phyloP scores from a whole-genome alignment of 805 yeast genomes.

The Candida yuanshanica region DNA sequence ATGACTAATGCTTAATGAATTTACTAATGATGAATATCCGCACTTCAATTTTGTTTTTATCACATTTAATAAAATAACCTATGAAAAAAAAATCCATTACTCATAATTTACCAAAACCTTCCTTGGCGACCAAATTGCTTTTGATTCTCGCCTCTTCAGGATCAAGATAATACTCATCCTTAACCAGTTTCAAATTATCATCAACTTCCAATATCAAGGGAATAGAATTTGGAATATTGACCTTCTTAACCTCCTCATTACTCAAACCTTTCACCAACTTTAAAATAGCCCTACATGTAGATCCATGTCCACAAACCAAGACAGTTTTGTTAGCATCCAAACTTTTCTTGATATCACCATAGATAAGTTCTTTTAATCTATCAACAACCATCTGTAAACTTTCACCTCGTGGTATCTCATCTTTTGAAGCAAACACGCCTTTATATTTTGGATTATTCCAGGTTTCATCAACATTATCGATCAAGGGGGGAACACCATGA shows the following conservation, averaged over 20 bases:
- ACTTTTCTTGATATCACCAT: conserved; percentile 44
- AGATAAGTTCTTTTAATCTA: conserved; percentile 56
- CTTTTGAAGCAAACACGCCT: conserved; percentile 19
- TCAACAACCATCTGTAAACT: conserved; percentile 66
- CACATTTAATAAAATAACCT: no score
- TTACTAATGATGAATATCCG: no score
- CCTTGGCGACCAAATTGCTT: conserved; percentile 75
- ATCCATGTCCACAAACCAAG: conserved; percentile 74
- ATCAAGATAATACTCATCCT: conserved; percentile 64
- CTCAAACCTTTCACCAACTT: conserved; percentile 61
- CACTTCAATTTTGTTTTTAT: no score
- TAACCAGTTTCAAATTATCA: conserved; percentile 41
- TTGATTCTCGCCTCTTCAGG: conserved; percentile 75
- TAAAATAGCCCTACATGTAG: conserved; percentile 70
- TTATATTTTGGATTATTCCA: conserved; percentile 30
- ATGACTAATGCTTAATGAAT: no score
- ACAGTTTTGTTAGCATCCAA: conserved; percentile 49
- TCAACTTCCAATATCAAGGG: conserved; percentile 68
- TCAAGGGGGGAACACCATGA: conserved; percentile 61
- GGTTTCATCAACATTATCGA: conserved; percentile 33
- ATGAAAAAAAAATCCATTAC: no score
- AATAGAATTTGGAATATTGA: conserved; percentile 80
- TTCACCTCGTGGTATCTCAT: conserved; percentile 63
- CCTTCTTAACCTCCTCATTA: conserved; percentile 62
- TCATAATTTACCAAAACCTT: conserved; percentile 41